Percentiles rank a stretch among this genome's conserved stretches.
phyloP scores from a whole-genome alignment of 495 filamentous ascomycete species.

The Cercophora sp. region DNA sequence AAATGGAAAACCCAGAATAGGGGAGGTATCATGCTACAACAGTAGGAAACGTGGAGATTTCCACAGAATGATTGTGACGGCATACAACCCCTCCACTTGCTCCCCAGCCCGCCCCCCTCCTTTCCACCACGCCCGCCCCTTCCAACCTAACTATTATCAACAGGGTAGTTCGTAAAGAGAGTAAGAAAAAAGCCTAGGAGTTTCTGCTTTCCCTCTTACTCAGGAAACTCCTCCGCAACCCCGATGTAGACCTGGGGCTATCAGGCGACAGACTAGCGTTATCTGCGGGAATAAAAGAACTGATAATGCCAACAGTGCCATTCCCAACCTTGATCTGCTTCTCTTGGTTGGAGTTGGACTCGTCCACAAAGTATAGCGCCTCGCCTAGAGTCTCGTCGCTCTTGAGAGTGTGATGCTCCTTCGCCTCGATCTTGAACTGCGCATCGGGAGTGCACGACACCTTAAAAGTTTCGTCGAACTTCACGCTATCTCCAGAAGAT shows the following conservation, averaged over 20 bases:
- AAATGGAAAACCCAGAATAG: no score
- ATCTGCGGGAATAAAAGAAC: conserved; percentile 47
- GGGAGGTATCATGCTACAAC: no score
- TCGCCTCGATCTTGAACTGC: conserved; percentile 79
- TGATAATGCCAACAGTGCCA: conserved; percentile 64
- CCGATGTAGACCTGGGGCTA: conserved; percentile 53
- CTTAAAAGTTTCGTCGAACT: conserved; percentile 77
- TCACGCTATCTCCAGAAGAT: conserved; percentile 52
- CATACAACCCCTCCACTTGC: no score
- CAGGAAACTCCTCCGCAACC: conserved; percentile 42
- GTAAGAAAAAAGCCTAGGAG: no score
- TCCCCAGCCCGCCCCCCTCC: no score
- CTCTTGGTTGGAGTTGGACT: conserved; percentile 68
- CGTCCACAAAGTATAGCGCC: conserved; percentile 80
- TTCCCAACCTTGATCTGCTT: conserved; percentile 67
- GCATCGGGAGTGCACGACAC: conserved; percentile 75
- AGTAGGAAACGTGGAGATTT: no score
- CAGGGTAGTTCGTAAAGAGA: no score
- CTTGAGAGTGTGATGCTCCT: conserved; percentile 77
- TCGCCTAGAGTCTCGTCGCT: conserved; percentile 80
- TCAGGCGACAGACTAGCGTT: conserved; percentile 39
- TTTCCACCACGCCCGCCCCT: no score
- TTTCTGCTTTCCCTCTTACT: conserved; percentile 47
- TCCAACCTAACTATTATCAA: no score
- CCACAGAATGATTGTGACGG: no score